phyloP scores from a whole-genome alignment of 176 grass and related monocot genomes.

The Musa schizocarpa region DNA sequence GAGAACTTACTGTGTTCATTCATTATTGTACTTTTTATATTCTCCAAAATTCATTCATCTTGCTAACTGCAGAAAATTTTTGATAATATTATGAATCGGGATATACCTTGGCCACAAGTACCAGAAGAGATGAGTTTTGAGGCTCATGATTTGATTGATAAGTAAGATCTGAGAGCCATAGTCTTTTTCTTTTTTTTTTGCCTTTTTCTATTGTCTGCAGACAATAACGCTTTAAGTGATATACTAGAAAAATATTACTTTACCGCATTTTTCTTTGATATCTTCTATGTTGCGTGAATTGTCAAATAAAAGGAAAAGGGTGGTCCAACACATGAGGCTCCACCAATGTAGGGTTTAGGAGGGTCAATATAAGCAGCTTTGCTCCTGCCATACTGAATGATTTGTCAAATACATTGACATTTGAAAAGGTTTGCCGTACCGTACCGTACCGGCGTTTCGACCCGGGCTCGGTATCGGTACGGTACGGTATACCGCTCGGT shows the following conservation, averaged over 20 bases:
- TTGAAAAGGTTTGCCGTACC: too few species aligned
- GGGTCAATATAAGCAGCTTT: too few species aligned
- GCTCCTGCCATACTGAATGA: background rate
- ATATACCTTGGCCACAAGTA: conserved; percentile 89
- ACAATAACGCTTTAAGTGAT: background rate
- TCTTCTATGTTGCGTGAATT: background rate
- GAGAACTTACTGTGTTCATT: background rate
- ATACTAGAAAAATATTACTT: background rate
- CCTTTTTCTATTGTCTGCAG: background rate
- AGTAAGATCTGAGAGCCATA: conserved; percentile 42
- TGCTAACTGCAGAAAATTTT: conserved; percentile 68
- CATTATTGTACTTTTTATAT: background rate
- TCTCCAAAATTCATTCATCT: background rate
- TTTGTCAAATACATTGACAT: background rate
- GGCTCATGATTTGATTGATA: conserved; percentile 77
- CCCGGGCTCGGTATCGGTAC: too few species aligned
- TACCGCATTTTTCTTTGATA: background rate
- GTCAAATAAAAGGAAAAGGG: background rate
- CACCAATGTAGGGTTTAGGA: too few species aligned
- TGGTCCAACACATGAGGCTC: too few species aligned
- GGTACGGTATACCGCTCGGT: too few species aligned
- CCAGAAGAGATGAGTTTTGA: conserved; percentile 71
- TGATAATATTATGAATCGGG: conserved; percentile 98
- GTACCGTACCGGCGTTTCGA: too few species aligned
- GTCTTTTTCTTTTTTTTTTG: background rate